Evolutionary conservation across 1,139 yeast species (phyloP), one percentile per base, ranked within the genome.

Genomic region (Debaryomycetaceae sp.): DNA sequence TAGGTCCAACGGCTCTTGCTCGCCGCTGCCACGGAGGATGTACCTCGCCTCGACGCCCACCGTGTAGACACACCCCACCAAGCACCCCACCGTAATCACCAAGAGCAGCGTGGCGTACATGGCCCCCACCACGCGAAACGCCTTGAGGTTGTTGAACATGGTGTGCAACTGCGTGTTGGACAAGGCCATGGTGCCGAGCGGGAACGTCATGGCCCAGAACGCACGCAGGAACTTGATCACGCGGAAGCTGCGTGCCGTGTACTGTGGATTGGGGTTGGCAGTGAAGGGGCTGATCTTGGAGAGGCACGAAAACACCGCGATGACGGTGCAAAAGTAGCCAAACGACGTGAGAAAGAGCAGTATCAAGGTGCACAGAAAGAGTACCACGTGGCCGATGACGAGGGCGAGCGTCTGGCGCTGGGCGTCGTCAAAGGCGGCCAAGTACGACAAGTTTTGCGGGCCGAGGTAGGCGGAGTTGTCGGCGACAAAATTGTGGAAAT

Each of bases 171-270:
- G 71, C 14, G 63, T 53, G 42, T 76, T 71, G 3, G 85, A 75
- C 14, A 83, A 54, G 0, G 81, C 64, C 80, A 83, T 79, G 0
- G 96, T 85, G 3, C 95, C 96, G 43, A 85, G 49, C 2, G 96
- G 96, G 78, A 88, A 88, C 39, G 95, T 83, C 66, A 83, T 75
- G 18, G 88, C 78, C 95, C 95, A 86, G 71, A 82, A 84, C 0
- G 78, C 75, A 41, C 71, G 70, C 36, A 70, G 65, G 61, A 78
- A 84, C 28, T 47, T 47, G 18, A 68, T 49, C 11, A 51, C 42
- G 2, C 35, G 37, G 5, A 39, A 28, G 30, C 41, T 43, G n/a
- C 46, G 47, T 4, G 42, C 40, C n/a, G 17, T 17, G 24, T 46
- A 45, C 1, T 31, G 31, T 12, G 38, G 39, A 35, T 58, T 53